Conservation (phyloP, 352 stramenopile genomes). For the Globisporangium middletonii region DNA sequence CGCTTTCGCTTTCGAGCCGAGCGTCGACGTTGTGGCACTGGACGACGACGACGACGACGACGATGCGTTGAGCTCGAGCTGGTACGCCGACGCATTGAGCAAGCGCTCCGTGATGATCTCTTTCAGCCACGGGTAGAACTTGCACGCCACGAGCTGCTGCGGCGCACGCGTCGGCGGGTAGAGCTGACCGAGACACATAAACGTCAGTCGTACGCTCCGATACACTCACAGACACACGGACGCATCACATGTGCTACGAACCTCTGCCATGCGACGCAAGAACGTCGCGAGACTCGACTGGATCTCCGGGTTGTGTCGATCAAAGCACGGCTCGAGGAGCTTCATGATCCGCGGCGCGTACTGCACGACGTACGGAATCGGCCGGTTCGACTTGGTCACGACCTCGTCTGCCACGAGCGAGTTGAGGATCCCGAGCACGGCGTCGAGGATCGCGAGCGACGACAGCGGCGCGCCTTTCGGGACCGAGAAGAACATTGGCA, state of each 20-base stretch:
- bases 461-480: conserved; percentile 79
- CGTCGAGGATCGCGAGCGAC: conserved; percentile 82
- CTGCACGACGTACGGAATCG: conserved; percentile 81
- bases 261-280: conserved; percentile 67
- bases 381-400: conserved; percentile 58
- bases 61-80: conserved; percentile 40
- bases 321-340: conserved; percentile 84
- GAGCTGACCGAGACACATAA: conserved; percentile 32
- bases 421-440: conserved; percentile 85
- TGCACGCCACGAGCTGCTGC: conserved; percentile 70
- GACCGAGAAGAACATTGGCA: conserved; percentile 77
- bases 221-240: neutral
- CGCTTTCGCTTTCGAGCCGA: conserved; percentile 11
- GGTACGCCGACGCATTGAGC: conserved; percentile 51
- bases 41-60: conserved; percentile 1
- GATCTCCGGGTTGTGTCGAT: conserved; percentile 75
- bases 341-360: conserved; percentile 89
- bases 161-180: conserved; percentile 68
- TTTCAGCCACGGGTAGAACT: conserved; percentile 86
- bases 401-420: conserved; percentile 75
- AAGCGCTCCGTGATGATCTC: conserved; percentile 83
- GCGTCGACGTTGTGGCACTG: neutral
- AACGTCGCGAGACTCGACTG: conserved; percentile 66
- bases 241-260: conserved; percentile 13
- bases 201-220: neutral